phyloP scores from a whole-genome alignment of 2,329 filamentous ascomycete species.

The Venturia effusa region DNA sequence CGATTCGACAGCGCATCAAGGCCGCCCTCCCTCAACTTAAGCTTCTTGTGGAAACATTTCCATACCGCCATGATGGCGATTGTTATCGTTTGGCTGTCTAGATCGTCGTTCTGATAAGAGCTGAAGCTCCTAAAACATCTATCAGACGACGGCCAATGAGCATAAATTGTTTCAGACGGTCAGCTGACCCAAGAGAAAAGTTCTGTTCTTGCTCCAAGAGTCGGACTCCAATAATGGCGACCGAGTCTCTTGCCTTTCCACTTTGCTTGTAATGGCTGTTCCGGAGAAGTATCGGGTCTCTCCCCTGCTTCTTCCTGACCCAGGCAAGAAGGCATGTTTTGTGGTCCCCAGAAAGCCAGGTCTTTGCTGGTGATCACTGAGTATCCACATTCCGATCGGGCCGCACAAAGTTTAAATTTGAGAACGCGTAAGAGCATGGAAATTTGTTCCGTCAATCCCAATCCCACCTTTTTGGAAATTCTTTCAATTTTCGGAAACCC shows the following conservation, averaged over 20 bases:
- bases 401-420: background rate
- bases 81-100: background rate
- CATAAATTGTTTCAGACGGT: background rate
- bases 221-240: background rate
- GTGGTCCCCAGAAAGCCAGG: background rate
- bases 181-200: background rate
- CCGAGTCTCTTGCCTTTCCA: no score
- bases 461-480: background rate
- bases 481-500: background rate
- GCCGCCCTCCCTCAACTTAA: background rate
- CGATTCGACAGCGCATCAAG: background rate
- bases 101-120: background rate
- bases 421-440: background rate
- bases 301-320: background rate
- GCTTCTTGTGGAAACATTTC: background rate
- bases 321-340: background rate
- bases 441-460: background rate
- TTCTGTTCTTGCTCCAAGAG: background rate
- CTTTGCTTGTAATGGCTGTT: background rate
- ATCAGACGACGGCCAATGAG: background rate
- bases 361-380: background rate
- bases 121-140: background rate
- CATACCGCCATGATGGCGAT: background rate
- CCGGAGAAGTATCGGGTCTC: background rate
- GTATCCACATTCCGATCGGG: background rate